phyloP scores from a whole-genome alignment of 2,329 filamentous ascomycete species.

The Lasiodiplodia sp. region DNA sequence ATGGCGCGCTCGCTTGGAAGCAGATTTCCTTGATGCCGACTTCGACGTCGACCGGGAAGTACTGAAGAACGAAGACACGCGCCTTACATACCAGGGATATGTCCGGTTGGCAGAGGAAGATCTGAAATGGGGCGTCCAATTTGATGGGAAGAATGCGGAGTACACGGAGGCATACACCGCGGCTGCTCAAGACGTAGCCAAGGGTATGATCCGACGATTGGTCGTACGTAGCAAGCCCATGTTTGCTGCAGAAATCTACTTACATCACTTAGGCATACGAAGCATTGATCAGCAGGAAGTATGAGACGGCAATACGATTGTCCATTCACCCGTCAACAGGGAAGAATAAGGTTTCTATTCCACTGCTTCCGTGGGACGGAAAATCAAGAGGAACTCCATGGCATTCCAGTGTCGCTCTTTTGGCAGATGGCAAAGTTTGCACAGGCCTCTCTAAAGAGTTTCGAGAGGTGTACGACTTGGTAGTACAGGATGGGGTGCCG shows the following conservation, averaged over 20 bases:
- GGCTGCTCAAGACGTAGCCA: neutral
- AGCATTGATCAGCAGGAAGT: neutral
- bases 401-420: conserved; percentile 1
- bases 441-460: neutral
- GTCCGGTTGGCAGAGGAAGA: neutral
- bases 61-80: neutral
- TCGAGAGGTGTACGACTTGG: neutral
- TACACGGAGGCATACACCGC: neutral
- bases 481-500: neutral
- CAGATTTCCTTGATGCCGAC: neutral
- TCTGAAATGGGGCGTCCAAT: neutral
- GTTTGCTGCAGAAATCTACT: neutral
- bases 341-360: conserved; percentile 20
- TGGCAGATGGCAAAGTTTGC: neutral
- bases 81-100: neutral
- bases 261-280: conserved; percentile 8
- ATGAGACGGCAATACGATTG: conserved; percentile 11
- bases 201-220: neutral
- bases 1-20: neutral
- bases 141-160: neutral
- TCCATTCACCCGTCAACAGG: conserved; percentile 30
- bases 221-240: neutral
- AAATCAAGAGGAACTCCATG: conserved; percentile 21
- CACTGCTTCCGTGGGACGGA: conserved; percentile 16
- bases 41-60: neutral